A percentile compares a stretch with the other conserved stretches of the same genome.
Conservation (phyloP, 768 basidiomycete species). For the Calocera cornea region DNA sequence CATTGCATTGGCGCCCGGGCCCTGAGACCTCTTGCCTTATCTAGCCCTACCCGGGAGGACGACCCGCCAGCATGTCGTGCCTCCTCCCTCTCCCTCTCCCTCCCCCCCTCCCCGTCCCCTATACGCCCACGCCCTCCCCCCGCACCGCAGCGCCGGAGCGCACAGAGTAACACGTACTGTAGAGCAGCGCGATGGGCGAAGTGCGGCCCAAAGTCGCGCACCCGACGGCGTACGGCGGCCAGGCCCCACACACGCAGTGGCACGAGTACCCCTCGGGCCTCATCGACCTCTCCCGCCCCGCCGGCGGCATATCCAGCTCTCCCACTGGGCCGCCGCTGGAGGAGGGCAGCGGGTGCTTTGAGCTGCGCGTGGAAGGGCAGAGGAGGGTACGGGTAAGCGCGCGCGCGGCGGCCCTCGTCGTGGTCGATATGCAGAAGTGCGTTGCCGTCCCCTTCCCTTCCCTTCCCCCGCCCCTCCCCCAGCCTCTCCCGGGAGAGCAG, state of each 20-base stretch:
- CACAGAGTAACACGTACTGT: too few species aligned
- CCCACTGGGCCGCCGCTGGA: slow-evolving; percentile 18
- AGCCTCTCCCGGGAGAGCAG: too few species aligned
- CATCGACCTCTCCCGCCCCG: slow-evolving; percentile 42
- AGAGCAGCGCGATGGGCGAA: neutral
- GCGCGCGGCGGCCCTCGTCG: slow-evolving; percentile 38
- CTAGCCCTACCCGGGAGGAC: too few species aligned
- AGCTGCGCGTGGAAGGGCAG: slow-evolving; percentile 41
- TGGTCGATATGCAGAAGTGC: slow-evolving; percentile 66
- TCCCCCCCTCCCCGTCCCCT: neutral
- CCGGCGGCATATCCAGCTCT: neutral
- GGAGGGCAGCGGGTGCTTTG: slow-evolving; percentile 31
- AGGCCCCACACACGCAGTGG: slow-evolving; percentile 26
- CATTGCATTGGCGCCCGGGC: neutral
- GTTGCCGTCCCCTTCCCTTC: slow-evolving; percentile 10
- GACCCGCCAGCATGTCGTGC: too few species aligned
- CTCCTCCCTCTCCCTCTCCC: neutral
- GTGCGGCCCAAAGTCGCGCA: neutral
- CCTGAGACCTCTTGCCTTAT: neutral
- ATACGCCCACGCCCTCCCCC: neutral
- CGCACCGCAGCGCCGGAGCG: too few species aligned
- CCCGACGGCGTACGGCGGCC: neutral
- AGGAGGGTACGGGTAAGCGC: slow-evolving; percentile 39
- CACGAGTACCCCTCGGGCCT: slow-evolving; percentile 54
- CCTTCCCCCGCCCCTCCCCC: slow-evolving; percentile 5